Base-by-base conservation (phyloP, 2,329 filamentous ascomycete species). In the Hortaea werneckii region DNA sequence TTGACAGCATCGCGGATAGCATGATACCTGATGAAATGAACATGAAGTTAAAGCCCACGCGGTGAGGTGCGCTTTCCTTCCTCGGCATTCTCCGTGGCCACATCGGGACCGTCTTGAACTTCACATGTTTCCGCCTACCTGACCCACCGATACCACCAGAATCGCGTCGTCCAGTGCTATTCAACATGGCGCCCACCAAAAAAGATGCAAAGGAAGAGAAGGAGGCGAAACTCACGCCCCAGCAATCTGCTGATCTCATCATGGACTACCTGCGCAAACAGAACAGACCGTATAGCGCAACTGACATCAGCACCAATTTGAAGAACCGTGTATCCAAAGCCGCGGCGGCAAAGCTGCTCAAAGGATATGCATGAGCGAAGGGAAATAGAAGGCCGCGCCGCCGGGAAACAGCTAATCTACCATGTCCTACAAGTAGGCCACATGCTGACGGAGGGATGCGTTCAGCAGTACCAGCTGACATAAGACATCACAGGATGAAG, bases 331-430 rank as follows among this genome's bases (percentile, higher is more conserved):
- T 64, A 38, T 59, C 59, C 42, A 63, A 64, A 37, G 76, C 77
- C 9, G 69, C 76, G 38, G 72, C 79, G 26, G 72, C 72, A 28
- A 84, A 82, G 61, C 58, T 77, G 29, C 65, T 84, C 30, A 80
- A 79, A 54, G 79, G 79, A 82, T 48, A 66, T 84, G 59, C 74
- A 79, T 49, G 77, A 82, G 53, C 71, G 69, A 37, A 75, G 75
- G 8, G 64, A 77, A 53, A 76, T 84, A 37, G 76, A 77, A 55
- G 77, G 75, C 42, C 74, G 74, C 42, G 64, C 68, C 35, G 70
- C 77, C 35, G 78, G 78, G 13, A 82, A 81, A 62, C 78, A 81
- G 55, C 67, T 71, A 35, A 77, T 82, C 48, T 82, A 81, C 58
- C 78, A 82, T 60, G 67, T 71, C 32, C 52, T 69, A 5, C 70